These are phyloP conservation scores for Phytophthora meadii DNA, from an alignment of 352 stramenopile species.

Conservation along the genomic window DNA sequence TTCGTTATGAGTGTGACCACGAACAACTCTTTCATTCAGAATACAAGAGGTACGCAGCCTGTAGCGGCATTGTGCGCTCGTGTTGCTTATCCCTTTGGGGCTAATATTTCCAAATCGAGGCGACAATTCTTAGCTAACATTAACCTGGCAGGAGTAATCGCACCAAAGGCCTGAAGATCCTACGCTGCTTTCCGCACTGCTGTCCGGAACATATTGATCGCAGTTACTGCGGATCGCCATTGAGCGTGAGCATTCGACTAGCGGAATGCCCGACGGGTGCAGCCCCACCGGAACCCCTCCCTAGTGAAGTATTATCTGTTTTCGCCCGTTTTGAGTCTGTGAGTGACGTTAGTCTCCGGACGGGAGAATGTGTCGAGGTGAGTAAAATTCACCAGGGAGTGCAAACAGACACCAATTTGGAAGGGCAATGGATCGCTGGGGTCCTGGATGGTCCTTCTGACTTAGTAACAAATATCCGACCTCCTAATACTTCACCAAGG, in stretches of 20 bases:
- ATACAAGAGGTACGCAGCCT: constrained; percentile 60
- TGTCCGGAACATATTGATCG: constrained; percentile 72
- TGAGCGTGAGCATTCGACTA: constrained; percentile 56
- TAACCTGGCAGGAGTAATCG: constrained; percentile 57
- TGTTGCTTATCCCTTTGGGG: no score
- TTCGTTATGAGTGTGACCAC: constrained; percentile 69
- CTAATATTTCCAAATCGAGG: no score
- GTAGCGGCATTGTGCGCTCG: no score
- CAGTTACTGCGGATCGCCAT: constrained; percentile 70
- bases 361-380: constrained; percentile 51
- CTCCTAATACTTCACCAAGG: no score
- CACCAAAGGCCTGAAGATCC: constrained; percentile 78
- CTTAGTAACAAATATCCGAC: constrained; percentile 23
- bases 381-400: constrained; percentile 32
- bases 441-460: constrained; percentile 45
- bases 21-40: constrained; percentile 65
- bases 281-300: no score
- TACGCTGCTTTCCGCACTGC: constrained; percentile 73
- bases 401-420: constrained; percentile 60
- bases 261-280: background rate
- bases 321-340: constrained; percentile 46
- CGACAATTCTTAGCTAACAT: no score
- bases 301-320: no score
- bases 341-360: constrained; percentile 37
- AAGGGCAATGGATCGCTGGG: constrained; percentile 61